Base-by-base conservation (phyloP, 495 filamentous ascomycete species). In the Beverwykella pulmonaria region DNA sequence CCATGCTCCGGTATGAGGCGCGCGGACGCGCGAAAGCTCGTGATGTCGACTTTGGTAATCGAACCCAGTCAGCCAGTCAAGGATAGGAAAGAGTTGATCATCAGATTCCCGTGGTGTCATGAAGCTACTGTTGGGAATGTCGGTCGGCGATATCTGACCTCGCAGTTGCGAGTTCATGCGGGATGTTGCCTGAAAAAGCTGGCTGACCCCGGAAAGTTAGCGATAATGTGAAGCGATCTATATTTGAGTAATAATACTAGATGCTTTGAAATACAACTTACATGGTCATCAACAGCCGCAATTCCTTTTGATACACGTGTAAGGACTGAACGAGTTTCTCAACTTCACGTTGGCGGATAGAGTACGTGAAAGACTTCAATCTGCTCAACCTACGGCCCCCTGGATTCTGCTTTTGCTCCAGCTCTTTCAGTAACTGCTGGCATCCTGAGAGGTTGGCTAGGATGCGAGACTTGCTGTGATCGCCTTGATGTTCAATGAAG, bases 1-100 rank as follows among this genome's bases (percentile, higher is more conserved):
- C 50, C 50, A 53, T 15, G 19, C 25, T 17, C 50, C 50, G 3
- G 50, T 53, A 29, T 53, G 50, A 23, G 50, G 50, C 10, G 50
- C 25, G 6, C 50, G 19, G 20, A 53, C 50, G 15, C 50, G 50
- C 5, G 15, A 53, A 25, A 53, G 50, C 20, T 53, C 50, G 23
- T 29, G 19, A 53, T 53, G 50, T 23, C 50, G 50, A 53, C 25
- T 53, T 53, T 53, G 50, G 23, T 53, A 53, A 23, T 53, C 50
- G 25, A 25, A 53, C 6, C 50, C n/a, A 2, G 50, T 53, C 2
- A 53, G 50, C 50, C 50, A 53, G 25, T 53, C 50, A 23, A 53
- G 50, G 8, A 53, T 20, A 23, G 8, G 20, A 25, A 17, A 17
- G n/a, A 2, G 15, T 17, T 20, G 15, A 9, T 17, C 20, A 7